phyloP scores from a whole-genome alignment of 805 yeast genomes.

The Candida awuae region DNA sequence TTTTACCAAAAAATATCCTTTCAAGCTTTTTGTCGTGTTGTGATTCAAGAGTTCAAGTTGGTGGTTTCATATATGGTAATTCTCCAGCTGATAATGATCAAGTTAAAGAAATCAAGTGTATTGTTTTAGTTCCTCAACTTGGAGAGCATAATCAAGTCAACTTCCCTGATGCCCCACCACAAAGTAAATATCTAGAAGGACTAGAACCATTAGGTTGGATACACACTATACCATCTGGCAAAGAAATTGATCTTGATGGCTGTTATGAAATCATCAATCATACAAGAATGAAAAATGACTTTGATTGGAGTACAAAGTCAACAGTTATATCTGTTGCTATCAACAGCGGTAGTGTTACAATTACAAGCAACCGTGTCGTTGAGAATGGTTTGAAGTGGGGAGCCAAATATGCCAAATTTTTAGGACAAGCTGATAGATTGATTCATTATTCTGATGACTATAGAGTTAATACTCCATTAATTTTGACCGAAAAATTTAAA shows the following conservation, averaged over 20 bases:
- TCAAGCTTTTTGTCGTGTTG: constrained; percentile 71
- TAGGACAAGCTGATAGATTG: constrained; percentile 54
- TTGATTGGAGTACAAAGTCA: constrained; percentile 35
- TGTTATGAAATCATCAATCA: constrained; percentile 66
- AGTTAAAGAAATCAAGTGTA: constrained; percentile 68
- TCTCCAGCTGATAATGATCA: constrained; percentile 64
- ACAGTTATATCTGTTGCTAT: constrained; percentile 61
- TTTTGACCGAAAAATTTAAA: constrained; percentile 63
- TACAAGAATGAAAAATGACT: constrained; percentile 32
- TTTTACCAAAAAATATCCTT: constrained; percentile 76
- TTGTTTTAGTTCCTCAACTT: constrained; percentile 81
- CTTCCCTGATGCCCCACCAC: constrained; percentile 43
- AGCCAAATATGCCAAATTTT: constrained; percentile 43
- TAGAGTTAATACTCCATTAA: constrained; percentile 56
- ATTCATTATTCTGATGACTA: constrained; percentile 58
- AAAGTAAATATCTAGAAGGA: constrained; percentile 37
- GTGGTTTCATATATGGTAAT: constrained; percentile 72
- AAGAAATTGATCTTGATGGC: constrained; percentile 42
- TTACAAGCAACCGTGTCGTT: constrained; percentile 55
- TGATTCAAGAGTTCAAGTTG: constrained; percentile 76
- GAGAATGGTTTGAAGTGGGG: constrained; percentile 80
- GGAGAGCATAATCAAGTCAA: constrained; percentile 64
- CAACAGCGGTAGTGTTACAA: constrained; percentile 76
- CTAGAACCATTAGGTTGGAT: constrained; percentile 87
- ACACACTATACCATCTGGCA: constrained; percentile 75